Conservation (phyloP, 2,329 filamentous ascomycete genomes). For the Myriosclerotinia duriaeana region DNA sequence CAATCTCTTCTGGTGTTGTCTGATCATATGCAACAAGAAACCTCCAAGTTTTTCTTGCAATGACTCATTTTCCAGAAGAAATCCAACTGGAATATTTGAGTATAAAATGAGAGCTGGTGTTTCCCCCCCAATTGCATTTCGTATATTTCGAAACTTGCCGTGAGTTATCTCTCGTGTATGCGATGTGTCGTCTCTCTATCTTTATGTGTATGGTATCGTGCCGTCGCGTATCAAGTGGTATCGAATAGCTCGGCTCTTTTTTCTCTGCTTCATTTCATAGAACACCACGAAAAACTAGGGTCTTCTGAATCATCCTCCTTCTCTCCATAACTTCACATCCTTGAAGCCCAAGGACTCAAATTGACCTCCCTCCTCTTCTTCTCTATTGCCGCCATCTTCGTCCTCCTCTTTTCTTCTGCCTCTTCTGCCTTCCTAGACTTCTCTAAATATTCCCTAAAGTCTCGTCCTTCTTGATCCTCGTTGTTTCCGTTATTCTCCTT, state of each 20-base stretch:
- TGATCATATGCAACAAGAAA: too few relatives aligned
- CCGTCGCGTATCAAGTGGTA: neutral
- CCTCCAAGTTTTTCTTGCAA: too few relatives aligned
- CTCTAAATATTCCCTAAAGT: conserved; percentile 21
- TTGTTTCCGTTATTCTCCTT: neutral
- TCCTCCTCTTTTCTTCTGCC: conserved; percentile 29
- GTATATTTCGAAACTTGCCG: too few relatives aligned
- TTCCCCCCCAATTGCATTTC: too few relatives aligned
- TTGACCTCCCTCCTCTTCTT: conserved; percentile 48
- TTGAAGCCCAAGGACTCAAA: conserved; percentile 35
- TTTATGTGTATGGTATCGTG: neutral
- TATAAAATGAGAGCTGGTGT: too few relatives aligned
- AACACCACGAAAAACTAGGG: neutral
- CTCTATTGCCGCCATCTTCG: conserved; percentile 40
- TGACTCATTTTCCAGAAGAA: too few relatives aligned
- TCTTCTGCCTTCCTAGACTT: conserved; percentile 21
- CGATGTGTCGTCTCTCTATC: neutral
- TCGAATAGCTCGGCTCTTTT: neutral
- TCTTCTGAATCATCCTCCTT: neutral
- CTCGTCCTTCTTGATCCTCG: conserved; percentile 8
- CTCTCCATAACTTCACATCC: conserved; percentile 13
- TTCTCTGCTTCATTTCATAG: neutral
- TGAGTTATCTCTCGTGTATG: too few relatives aligned
- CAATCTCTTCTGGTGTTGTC: too few relatives aligned
- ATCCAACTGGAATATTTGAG: too few relatives aligned